Conservation (phyloP, 192 early-diverging fungal genomes). For the Coemansia sp. region DNA sequence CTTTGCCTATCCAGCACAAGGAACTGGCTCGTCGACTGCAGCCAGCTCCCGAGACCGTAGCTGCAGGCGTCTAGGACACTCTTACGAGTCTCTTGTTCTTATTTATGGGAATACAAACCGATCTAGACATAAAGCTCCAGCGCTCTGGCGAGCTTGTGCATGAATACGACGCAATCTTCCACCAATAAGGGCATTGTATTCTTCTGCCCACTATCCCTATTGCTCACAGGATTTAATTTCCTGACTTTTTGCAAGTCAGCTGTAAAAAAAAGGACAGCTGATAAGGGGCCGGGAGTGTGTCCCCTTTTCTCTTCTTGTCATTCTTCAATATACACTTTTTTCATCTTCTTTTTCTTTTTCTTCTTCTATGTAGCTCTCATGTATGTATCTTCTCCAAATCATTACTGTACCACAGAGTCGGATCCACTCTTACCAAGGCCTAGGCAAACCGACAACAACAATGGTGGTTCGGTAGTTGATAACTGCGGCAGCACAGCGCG, state of each 20-base stretch:
- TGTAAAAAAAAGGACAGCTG: neutral
- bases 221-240: neutral
- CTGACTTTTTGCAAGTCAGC: neutral
- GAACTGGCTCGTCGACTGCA: constrained; percentile 33
- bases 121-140: neutral
- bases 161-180: neutral
- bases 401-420: neutral
- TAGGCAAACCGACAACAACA: neutral
- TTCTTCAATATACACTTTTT: neutral
- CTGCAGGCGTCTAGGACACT: neutral
- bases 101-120: neutral
- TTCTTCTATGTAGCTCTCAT: neutral
- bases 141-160: neutral
- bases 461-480: neutral
- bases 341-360: neutral
- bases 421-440: constrained; percentile 4
- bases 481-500: constrained; percentile 41
- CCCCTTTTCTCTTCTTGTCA: neutral
- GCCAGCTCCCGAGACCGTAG: neutral
- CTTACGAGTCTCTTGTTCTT: neutral
- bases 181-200: neutral
- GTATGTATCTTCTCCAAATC: neutral
- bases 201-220: neutral
- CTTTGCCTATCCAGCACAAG: constrained; percentile 55
- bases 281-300: neutral